Base-by-base conservation (phyloP, 1,284 basidiomycete species). In the Cryptococcus wingfieldii region DNA sequence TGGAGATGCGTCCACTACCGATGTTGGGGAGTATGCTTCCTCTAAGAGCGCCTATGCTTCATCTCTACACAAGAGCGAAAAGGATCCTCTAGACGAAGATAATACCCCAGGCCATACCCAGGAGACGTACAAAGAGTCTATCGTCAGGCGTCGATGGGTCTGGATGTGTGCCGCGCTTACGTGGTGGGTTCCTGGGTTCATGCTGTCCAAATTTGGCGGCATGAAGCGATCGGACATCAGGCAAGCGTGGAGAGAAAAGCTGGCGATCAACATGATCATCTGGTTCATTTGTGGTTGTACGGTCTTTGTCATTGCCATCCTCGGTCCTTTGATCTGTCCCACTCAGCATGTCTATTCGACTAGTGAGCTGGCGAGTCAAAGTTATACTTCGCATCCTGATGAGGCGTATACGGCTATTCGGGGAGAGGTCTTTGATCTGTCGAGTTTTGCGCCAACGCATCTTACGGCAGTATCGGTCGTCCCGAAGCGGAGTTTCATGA, bases 181-280 rank as follows among this genome's bases (percentile, higher is more conserved):
- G 0, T 98, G 84, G 80, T 98, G 89, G 88, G 77, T 92, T 7
- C 95, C 94, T 0, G 86, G 83, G 23, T 83, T 83, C 13, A 75
- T 87, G 51, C 79, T 98, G 46, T 80, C 77, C 16, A 85, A 83
- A 72, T 68, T 90, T 54, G 90, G 90, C 1, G 83, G 90, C 23
- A 93, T 98, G 89, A 97, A 97, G 79, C 86, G 94, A 12, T 78
- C 88, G 59, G 96, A 98, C 68, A 83, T 98, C 42, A 86, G 89
- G 44, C 93, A 98, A 78, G 95, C 95, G 0, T 98, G 94, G 95
- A 81, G 94, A 64, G 95, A 98, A 78, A 98, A 98, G 79, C 81
- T 98, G 1, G 90, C 94, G 4, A 84, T 98, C 75, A 98, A 98
- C 78, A 77, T 96, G 59, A 82, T 98, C 77, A 98, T 98, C 69